Evolutionary conservation across 306 rosid genomes (phyloP).

Genomic region (Chamaecrista fasciculata): DNA sequence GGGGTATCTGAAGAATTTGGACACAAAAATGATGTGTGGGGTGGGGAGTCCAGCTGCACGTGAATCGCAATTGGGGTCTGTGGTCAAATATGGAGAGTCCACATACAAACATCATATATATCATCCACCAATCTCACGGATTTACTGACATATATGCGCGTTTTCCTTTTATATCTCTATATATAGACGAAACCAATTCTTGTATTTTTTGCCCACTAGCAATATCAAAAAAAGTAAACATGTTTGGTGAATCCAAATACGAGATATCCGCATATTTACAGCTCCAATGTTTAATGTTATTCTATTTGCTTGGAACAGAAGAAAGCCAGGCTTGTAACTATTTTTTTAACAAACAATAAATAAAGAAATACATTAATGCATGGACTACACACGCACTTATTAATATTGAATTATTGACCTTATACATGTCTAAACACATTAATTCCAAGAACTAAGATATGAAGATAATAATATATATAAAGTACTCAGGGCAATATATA

Average conservation of each 20-base stretch:
- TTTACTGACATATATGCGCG: not conserved
- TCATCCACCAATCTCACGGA: not conserved
- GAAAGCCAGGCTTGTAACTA: not conserved
- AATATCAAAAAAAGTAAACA: not conserved
- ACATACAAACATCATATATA: not conserved
- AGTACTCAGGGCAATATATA: too few species aligned
- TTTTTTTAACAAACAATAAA: too few species aligned
- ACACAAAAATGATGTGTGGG: not conserved
- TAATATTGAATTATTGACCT: too few species aligned
- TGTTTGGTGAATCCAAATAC: not conserved
- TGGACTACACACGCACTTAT: not conserved
- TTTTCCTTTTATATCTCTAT: not conserved
- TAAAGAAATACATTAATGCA: too few species aligned
- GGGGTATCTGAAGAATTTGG: not conserved
- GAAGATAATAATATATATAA: too few species aligned
- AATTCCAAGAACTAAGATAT: too few species aligned
- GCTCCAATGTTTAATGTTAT: not conserved
- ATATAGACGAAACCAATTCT: not conserved
- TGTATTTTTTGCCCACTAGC: not conserved
- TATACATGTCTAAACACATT: not conserved
- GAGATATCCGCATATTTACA: not conserved
- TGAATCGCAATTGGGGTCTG: not conserved
- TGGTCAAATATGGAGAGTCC: constrained; percentile 1
- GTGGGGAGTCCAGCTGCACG: not conserved
- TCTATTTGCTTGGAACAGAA: not conserved